A percentile compares a stretch with the other conserved stretches of the same genome.
phyloP scores from a whole-genome alignment of 148 eudicot genomes.

The Dysphania ambrosioides region DNA sequence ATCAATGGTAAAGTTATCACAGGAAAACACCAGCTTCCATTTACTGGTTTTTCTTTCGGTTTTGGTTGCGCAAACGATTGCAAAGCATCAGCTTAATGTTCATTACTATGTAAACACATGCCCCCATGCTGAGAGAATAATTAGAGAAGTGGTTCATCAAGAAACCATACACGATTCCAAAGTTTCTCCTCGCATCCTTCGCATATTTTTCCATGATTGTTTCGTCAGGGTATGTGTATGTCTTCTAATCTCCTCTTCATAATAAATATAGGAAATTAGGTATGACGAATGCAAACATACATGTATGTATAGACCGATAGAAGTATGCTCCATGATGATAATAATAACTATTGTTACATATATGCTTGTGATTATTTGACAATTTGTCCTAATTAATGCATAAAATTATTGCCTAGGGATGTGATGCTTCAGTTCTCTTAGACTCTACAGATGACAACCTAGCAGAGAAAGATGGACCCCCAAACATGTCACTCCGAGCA shows the following conservation, averaged over 20 bases:
- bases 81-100: conserved; percentile 14
- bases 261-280: too few species aligned
- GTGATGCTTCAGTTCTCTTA: conserved; percentile 62
- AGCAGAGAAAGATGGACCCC: conserved; percentile 65
- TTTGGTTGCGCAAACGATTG: conserved; percentile 9
- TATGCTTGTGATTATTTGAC: too few species aligned
- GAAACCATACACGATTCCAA: conserved; percentile 28
- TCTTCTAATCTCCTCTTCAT: neutral
- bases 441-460: conserved; percentile 46
- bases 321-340: too few species aligned
- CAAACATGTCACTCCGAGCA: conserved; percentile 44
- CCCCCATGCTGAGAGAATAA: conserved; percentile 26
- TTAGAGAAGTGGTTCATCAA: conserved; percentile 17
- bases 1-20: conserved; percentile 16
- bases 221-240: conserved; percentile 41
- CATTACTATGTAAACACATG: conserved; percentile 27
- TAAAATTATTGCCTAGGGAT: conserved; percentile 37
- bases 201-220: conserved; percentile 69
- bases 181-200: conserved; percentile 48
- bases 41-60: neutral
- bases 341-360: too few species aligned
- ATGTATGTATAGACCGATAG: too few species aligned
- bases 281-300: too few species aligned
- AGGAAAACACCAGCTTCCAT: neutral
- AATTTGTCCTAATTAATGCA: too few species aligned